Evolutionary conservation across 306 rosid species (phyloP).

Genomic region (Rosa rugosa): DNA sequence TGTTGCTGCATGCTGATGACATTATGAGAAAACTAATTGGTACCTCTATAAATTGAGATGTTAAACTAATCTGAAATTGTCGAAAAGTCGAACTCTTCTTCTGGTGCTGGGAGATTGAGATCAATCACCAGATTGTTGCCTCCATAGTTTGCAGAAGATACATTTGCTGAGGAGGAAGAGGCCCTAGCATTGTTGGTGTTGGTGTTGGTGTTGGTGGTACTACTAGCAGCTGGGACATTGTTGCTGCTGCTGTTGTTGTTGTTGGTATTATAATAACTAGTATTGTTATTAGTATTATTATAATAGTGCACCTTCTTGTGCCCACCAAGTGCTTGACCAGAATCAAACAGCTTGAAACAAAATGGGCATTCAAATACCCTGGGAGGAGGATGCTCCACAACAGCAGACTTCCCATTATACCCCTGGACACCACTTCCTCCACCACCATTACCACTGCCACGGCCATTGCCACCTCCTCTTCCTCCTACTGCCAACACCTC

Average conservation of each 20-base stretch:
- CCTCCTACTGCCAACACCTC: background rate
- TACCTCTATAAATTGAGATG: slow-evolving; percentile 2
- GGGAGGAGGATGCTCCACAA: slow-evolving; percentile 12
- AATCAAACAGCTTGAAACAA: slow-evolving; percentile 46
- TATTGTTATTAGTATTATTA: background rate
- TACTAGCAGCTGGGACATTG: background rate
- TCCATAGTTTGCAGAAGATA: slow-evolving; percentile 3
- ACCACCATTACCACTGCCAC: background rate
- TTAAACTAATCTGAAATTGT: background rate
- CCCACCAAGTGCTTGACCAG: slow-evolving; percentile 63
- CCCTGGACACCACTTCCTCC: background rate
- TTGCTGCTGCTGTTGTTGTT: background rate
- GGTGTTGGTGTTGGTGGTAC: background rate
- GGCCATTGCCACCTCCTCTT: background rate
- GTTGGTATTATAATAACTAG: background rate
- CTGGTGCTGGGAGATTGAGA: slow-evolving; percentile 49
- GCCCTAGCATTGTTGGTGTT: background rate
- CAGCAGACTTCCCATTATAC: background rate
- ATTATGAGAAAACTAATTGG: background rate
- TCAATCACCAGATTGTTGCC: slow-evolving; percentile 30
- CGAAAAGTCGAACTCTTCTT: slow-evolving; percentile 12
- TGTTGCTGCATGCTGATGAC: background rate
- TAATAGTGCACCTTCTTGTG: slow-evolving; percentile 60
- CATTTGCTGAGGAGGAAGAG: background rate
- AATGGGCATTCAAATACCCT: slow-evolving; percentile 34